Conservation (phyloP, 148 eudicot genomes). For the Fallopia convolvulus region DNA sequence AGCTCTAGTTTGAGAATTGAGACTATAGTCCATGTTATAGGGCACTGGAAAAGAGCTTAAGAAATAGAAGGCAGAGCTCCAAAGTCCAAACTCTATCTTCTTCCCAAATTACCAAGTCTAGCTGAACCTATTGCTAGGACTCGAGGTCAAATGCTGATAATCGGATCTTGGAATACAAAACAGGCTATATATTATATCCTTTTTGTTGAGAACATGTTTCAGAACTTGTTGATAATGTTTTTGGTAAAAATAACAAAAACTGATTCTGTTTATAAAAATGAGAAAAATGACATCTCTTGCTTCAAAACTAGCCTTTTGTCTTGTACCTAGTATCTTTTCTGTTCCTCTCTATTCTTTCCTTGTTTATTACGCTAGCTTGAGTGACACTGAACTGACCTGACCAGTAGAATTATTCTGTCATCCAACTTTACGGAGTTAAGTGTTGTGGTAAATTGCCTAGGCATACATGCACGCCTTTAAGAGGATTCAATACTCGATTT, state of each 20-base stretch:
- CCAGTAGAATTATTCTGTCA: background rate
- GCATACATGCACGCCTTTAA: background rate
- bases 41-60: background rate
- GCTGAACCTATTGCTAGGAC: background rate
- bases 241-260: background rate
- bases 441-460: background rate
- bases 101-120: background rate
- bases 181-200: background rate
- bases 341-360: background rate
- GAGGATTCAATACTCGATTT: background rate
- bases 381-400: background rate
- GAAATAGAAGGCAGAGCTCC: background rate
- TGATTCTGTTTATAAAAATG: background rate
- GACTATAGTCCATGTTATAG: background rate
- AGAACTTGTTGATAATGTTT: background rate
- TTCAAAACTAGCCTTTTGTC: background rate
- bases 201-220: background rate
- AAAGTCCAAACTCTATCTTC: background rate
- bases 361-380: background rate
- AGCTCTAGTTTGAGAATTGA: background rate
- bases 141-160: background rate
- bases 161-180: background rate
- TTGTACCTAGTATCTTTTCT: background rate
- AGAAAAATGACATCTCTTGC: background rate
- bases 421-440: background rate